These are phyloP conservation scores for Metschnikowia arizonensis DNA, from an alignment of 805 yeast genomes.

Conservation along the genomic window DNA sequence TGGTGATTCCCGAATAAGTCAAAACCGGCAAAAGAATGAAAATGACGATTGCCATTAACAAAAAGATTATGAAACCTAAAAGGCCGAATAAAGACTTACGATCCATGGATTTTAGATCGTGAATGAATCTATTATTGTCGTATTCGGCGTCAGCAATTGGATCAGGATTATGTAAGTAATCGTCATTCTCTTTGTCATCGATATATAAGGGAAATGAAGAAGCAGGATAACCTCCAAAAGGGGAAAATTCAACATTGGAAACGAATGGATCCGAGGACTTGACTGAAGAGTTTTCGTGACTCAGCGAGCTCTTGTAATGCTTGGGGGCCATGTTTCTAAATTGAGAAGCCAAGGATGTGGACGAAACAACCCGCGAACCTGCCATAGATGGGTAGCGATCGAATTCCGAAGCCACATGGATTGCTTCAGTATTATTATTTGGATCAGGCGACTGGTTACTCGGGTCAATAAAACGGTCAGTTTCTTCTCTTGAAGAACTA, in stretches of 20 bases:
- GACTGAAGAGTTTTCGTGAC: slow-evolving; percentile 22
- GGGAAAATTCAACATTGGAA: slow-evolving; percentile 65
- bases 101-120: slow-evolving; percentile 67
- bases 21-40: slow-evolving; percentile 80
- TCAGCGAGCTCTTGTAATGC: slow-evolving; percentile 10
- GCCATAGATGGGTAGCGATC: slow-evolving; percentile 67
- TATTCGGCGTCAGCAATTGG: slow-evolving; percentile 87
- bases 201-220: slow-evolving; percentile 83
- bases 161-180: slow-evolving; percentile 92
- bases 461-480: slow-evolving; percentile 15
- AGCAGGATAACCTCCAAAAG: slow-evolving; percentile 97
- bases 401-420: slow-evolving; percentile 50
- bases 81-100: slow-evolving; percentile 58
- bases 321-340: slow-evolving; percentile 6
- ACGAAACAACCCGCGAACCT: slow-evolving; percentile 55
- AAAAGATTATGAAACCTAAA: slow-evolving; percentile 54
- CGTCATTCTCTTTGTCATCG: slow-evolving; percentile 94
- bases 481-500: slow-evolving; percentile 11
- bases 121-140: slow-evolving; percentile 62
- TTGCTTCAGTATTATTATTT: slow-evolving; percentile 9
- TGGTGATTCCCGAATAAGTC: slow-evolving; percentile 70
- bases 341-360: slow-evolving; percentile 28
- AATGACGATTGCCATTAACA: slow-evolving; percentile 58
- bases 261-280: slow-evolving; percentile 28
- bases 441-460: slow-evolving; percentile 5